Percentiles rank a stretch among this genome's conserved stretches.
Conservation (phyloP, 2,329 filamentous ascomycete species). For the Zymoseptoria passerinii region DNA sequence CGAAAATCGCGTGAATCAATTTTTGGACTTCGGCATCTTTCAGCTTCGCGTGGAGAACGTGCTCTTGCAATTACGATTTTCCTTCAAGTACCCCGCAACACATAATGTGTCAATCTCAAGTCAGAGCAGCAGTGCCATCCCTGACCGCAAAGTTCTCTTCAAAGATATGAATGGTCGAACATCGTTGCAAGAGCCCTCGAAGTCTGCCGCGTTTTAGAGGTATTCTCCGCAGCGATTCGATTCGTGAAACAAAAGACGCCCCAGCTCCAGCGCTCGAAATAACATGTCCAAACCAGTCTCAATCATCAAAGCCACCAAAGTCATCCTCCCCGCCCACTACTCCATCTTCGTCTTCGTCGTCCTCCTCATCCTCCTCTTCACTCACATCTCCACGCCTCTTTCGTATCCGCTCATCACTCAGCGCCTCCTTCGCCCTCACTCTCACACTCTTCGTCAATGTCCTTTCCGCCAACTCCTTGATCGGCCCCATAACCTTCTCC, state of each 20-base stretch:
- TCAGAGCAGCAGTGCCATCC: too few species aligned
- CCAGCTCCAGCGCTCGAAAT: conserved; percentile 11
- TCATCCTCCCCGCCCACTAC: conserved; percentile 30
- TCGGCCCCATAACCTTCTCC: conserved; percentile 45
- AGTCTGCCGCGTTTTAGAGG: neutral
- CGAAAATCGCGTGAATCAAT: neutral
- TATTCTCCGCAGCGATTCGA: neutral
- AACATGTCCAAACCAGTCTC: conserved; percentile 18
- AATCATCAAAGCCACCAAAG: conserved; percentile 57
- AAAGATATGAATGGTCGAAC: too few species aligned
- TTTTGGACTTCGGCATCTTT: neutral
- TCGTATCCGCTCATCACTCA: conserved; percentile 63
- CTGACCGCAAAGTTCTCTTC: too few species aligned
- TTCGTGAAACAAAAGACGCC: neutral
- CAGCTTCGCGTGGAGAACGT: neutral
- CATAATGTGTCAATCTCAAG: too few species aligned
- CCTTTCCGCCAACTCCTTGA: conserved; percentile 48
- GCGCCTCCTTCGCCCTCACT: conserved; percentile 57
- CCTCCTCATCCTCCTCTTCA: conserved; percentile 44
- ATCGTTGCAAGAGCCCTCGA: neutral
- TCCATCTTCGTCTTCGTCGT: conserved; percentile 32
- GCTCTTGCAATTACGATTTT: too few species aligned
- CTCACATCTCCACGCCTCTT: conserved; percentile 34
- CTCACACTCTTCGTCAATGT: conserved; percentile 65
- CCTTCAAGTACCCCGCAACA: too few species aligned